Evolutionary conservation across 768 basidiomycete genomes (phyloP).

Genomic region (Baorangia bicolor): DNA sequence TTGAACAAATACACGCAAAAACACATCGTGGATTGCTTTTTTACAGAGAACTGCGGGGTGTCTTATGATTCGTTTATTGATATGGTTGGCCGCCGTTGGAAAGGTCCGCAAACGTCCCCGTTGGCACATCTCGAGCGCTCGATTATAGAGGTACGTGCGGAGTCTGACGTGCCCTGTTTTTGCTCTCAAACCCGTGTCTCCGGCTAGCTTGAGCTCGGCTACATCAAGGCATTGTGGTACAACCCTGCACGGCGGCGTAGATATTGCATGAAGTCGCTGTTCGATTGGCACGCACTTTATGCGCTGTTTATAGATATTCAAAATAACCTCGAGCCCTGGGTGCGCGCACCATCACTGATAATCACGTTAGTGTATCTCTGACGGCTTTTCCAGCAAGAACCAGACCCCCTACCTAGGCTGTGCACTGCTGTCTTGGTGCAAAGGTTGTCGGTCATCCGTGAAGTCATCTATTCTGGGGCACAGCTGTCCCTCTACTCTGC

Average conservation of each 20-base stretch:
- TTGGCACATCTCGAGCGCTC: slow-evolving; percentile 42
- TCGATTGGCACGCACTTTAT: slow-evolving; percentile 68
- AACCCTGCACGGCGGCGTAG: slow-evolving; percentile 70
- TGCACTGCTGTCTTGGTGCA: slow-evolving; percentile 47
- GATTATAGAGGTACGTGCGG: slow-evolving; percentile 35
- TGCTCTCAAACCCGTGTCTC: neutral
- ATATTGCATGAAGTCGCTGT: slow-evolving; percentile 57
- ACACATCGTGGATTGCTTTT: slow-evolving; percentile 65
- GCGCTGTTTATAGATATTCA: slow-evolving; percentile 38
- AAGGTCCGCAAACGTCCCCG: slow-evolving; percentile 34
- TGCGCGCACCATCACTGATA: neutral
- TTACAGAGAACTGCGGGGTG: slow-evolving; percentile 59
- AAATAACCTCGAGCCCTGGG: slow-evolving; percentile 17
- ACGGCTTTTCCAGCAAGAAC: slow-evolving; percentile 17
- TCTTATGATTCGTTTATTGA: slow-evolving; percentile 46
- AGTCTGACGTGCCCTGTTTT: neutral
- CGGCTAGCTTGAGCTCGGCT: slow-evolving; percentile 54
- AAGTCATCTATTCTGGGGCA: slow-evolving; percentile 73
- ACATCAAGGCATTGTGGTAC: slow-evolving; percentile 61
- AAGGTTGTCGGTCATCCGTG: slow-evolving; percentile 59
- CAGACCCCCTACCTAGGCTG: slow-evolving; percentile 28
- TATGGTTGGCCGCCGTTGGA: slow-evolving; percentile 41
- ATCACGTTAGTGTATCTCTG: neutral
- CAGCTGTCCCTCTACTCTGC: slow-evolving; percentile 71
- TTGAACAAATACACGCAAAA: slow-evolving; percentile 48